Evolutionary conservation across 140 eudicot species (phyloP), one percentile per base, ranked within the genome.

Genomic region (Flaveria floridana): DNA sequence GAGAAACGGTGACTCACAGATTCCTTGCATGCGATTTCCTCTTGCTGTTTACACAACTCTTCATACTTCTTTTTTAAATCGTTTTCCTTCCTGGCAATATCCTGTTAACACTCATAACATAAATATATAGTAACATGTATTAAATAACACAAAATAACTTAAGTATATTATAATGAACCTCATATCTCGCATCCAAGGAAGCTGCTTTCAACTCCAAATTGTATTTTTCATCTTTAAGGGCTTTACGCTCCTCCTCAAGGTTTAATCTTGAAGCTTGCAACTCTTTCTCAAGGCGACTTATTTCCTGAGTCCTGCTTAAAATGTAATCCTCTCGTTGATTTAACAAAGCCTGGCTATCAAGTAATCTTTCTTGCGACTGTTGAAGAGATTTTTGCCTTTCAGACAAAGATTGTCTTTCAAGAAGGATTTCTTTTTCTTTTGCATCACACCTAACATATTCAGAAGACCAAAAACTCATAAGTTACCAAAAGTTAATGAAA

Each of bases 271-370:
- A 75, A 42, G 78, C 87, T 77, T 84, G 89, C 62, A 94, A 71
- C 81, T 90, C 88, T 81, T 86, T 90, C 73, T 94, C 96, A 79
- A 80, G 82, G 48, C 84, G 87, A 73, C 65, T 80, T 59, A 94
- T 70, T 79, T 91, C 96, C 69, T 81, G 84, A 48, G 86, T 76
- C 75, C 84, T 85, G 65, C 76, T 80, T 55, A 79, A 81, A 48
- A 94, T 65, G 79, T 82, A 84, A 70, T 89, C 93, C 71, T 94
- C 99, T 64, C 97, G 82, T 76, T 86, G 89, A 74, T 94, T 90
- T 21, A 90, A 83, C 85, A 88, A 85, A 61, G 89, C 87, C 76
- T 94, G 96, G 19, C 89, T 88, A 72, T 86, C 97, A 78, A 88
- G 90, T 71, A 94, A 70, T 42, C 85, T 77, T 73, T 88, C 96